Percentiles rank a stretch among this genome's conserved stretches.
Evolutionary conservation across 164 flowering plant genomes (phyloP).

Genomic region (Sextonia rubra): DNA sequence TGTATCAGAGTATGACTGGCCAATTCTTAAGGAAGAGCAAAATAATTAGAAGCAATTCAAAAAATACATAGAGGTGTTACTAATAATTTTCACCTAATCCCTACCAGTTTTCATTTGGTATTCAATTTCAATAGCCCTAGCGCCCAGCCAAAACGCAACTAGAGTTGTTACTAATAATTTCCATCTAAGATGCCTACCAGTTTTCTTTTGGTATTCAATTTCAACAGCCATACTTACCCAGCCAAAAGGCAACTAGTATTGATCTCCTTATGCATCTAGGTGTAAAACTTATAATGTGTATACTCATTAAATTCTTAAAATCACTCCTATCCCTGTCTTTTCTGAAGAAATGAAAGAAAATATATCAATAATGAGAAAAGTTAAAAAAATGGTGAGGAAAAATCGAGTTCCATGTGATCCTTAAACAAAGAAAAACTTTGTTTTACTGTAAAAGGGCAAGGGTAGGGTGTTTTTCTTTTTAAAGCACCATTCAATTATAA

Average conservation of each 20-base stretch:
- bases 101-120: not conserved
- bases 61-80: not conserved
- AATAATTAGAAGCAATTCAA: not conserved
- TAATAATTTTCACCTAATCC: not conserved
- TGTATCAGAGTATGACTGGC: too few relatives aligned
- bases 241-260: not conserved
- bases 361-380: not conserved
- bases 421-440: too few relatives aligned
- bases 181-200: not conserved
- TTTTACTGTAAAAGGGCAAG: too few relatives aligned
- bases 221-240: not conserved
- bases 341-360: not conserved
- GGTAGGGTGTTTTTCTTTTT: too few relatives aligned
- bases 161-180: not conserved
- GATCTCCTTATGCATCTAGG: not conserved
- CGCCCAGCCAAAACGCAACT: not conserved
- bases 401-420: not conserved
- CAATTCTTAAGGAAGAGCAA: not conserved
- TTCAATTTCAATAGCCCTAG: not conserved
- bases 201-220: not conserved
- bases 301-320: not conserved
- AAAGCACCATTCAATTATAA: not conserved
- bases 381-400: not conserved
- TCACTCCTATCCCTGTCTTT: not conserved
- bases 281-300: not conserved